Evolutionary conservation across 352 stramenopile genomes (phyloP), one percentile per base, ranked within the genome.

Genomic region (Discostella stelligera): DNA sequence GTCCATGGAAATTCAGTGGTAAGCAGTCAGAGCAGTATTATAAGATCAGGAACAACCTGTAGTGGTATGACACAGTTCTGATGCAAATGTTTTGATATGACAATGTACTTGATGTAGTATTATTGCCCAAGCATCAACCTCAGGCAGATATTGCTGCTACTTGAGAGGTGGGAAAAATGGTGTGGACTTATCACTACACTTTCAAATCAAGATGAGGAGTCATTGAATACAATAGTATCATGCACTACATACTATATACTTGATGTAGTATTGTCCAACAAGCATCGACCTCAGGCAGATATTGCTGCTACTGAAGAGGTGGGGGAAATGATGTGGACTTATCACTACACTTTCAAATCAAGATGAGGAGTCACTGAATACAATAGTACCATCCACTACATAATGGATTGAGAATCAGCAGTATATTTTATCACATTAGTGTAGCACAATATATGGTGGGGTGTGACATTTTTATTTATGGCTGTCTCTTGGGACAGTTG

Each of bases 161-260:
- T 8, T 95, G 98, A 78, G 96, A 98, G 81, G 83, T 98, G 25
- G 94, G 94, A 52, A n/a, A 94, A 96, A 52, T 93, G 96, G 60
- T 88, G 95, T 32, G 95, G 95, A 70, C 91, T 98, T 50, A 89
- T 93, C 59, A 92, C 90, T 67, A 96, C 96, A 16, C 82, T 98
- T 11, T 86, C 88, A 13, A 95, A 95, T 61, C 94, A 96, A 23
- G 95, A 98, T 73, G 96, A 98, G 79, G 94, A 97, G 67, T 94
- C 93, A 18, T 85, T 98, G 10, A 95, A 98, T 86, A 95, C 96
- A 14, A 80, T 98, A 41, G 85, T 98, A 25, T 95, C 95, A 67
- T 98, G 98, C 80, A 90, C 97, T 30, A 96, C 96, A 77, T 95
- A 96, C 84, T 98, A 97, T 83, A 94, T 98, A n/a, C 84, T 98